These are phyloP conservation scores for Coffea eugenioides DNA, from an alignment of 257 asterid genomes.

Conservation along the genomic window DNA sequence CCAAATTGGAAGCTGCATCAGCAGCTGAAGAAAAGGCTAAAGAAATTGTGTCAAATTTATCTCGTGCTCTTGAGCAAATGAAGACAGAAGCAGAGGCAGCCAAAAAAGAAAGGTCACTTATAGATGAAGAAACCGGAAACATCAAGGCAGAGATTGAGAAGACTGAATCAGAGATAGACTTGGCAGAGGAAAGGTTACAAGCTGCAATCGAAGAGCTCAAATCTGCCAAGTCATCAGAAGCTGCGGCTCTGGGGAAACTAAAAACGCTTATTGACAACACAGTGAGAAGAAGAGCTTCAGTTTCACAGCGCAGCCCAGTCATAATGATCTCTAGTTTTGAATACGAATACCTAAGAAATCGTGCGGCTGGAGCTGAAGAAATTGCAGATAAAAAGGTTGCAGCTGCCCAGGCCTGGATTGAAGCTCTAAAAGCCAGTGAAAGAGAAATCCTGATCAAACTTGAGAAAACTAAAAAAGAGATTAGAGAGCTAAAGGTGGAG, in stretches of 20 bases:
- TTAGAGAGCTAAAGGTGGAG: constrained; percentile 44
- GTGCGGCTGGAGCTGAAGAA: constrained; percentile 64
- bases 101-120: constrained; percentile 38
- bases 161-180: constrained; percentile 50
- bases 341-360: constrained; percentile 70
- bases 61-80: constrained; percentile 49
- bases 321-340: constrained; percentile 75
- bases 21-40: constrained; percentile 58
- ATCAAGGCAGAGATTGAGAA: constrained; percentile 50
- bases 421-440: constrained; percentile 78
- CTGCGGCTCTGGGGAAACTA: constrained; percentile 60
- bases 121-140: constrained; percentile 46
- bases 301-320: constrained; percentile 42
- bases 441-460: constrained; percentile 58
- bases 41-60: constrained; percentile 47
- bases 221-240: constrained; percentile 63
- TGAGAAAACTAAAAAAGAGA: constrained; percentile 50
- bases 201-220: constrained; percentile 58
- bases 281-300: constrained; percentile 51
- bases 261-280: constrained; percentile 45
- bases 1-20: constrained; percentile 60
- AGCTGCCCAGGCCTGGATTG: constrained; percentile 91
- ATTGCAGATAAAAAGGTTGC: constrained; percentile 80
- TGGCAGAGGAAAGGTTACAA: constrained; percentile 57
- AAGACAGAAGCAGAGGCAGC: constrained; percentile 51